Percentiles rank a stretch among this genome's conserved stretches.
Evolutionary conservation across 2,329 filamentous ascomycete genomes (phyloP).

Genomic region (Furcasterigmium furcatum): DNA sequence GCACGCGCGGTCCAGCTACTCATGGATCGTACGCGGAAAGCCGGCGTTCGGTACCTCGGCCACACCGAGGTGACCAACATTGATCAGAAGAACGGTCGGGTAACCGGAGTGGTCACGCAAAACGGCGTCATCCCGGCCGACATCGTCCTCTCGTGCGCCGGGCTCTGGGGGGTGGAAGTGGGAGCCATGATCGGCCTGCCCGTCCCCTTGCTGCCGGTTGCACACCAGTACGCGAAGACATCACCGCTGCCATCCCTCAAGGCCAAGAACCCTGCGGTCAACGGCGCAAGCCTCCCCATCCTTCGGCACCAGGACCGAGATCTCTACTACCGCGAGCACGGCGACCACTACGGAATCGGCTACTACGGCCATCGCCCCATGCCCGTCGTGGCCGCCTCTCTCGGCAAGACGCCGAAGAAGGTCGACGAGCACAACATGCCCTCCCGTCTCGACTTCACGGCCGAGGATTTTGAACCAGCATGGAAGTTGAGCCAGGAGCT

Average conservation of each 20-base stretch:
- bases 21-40: slow-evolving; percentile 52
- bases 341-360: slow-evolving; percentile 59
- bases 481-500: slow-evolving; percentile 55
- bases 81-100: slow-evolving; percentile 39
- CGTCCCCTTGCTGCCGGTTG: slow-evolving; percentile 58
- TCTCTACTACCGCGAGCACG: slow-evolving; percentile 63
- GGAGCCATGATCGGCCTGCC: slow-evolving; percentile 57
- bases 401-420: slow-evolving; percentile 49
- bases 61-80: slow-evolving; percentile 57
- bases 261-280: slow-evolving; percentile 29
- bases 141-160: slow-evolving; percentile 60
- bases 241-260: slow-evolving; percentile 42
- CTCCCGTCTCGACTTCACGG: slow-evolving; percentile 57
- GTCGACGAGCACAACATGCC: slow-evolving; percentile 61
- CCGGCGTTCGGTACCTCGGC: slow-evolving; percentile 56
- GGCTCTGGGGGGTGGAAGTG: slow-evolving; percentile 65
- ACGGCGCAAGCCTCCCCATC: slow-evolving; percentile 54
- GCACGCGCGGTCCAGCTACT: slow-evolving; percentile 59
- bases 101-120: slow-evolving; percentile 53
- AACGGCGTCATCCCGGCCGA: slow-evolving; percentile 50
- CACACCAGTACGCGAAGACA: slow-evolving; percentile 63
- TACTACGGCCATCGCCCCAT: slow-evolving; percentile 63
- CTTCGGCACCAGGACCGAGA: slow-evolving; percentile 61
- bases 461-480: slow-evolving; percentile 56
- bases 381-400: slow-evolving; percentile 51